These are phyloP conservation scores for Striga asiatica DNA, from an alignment of 257 asterid genomes.

Conservation along the genomic window DNA sequence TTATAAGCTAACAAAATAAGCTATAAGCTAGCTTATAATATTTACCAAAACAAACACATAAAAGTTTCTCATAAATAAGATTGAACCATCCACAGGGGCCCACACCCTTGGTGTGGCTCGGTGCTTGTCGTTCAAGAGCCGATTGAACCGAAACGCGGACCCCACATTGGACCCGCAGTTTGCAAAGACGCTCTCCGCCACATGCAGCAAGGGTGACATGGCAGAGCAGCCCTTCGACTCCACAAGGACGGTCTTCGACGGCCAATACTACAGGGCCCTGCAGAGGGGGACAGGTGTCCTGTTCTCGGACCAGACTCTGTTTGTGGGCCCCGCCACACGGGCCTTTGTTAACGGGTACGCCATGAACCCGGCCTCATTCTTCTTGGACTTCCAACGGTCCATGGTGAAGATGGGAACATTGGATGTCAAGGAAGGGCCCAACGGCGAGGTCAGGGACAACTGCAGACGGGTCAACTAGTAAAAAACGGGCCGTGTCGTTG, in stretches of 20 bases:
- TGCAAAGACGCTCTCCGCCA: constrained; percentile 38
- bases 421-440: constrained; percentile 55
- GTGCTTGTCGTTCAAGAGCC: constrained; percentile 76
- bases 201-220: constrained; percentile 63
- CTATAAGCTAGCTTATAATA: too few relatives aligned
- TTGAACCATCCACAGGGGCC: too few relatives aligned
- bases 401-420: constrained; percentile 68
- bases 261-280: constrained; percentile 43
- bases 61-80: too few relatives aligned
- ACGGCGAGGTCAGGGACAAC: constrained; percentile 56
- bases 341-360: constrained; percentile 57
- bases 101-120: constrained; percentile 90
- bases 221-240: constrained; percentile 66
- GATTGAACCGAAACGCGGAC: constrained; percentile 53
- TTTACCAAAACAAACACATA: too few relatives aligned
- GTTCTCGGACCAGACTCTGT: constrained; percentile 77
- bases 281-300: constrained; percentile 59
- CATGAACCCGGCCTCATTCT: constrained; percentile 67
- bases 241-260: constrained; percentile 50
- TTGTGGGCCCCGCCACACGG: constrained; percentile 35
- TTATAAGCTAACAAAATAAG: too few relatives aligned
- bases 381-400: constrained; percentile 68
- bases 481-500: too few relatives aligned
- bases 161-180: constrained; percentile 57
- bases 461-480: constrained; percentile 49